These are phyloP conservation scores for Baorangia bicolor DNA, from an alignment of 768 basidiomycete species.

Conservation along the genomic window DNA sequence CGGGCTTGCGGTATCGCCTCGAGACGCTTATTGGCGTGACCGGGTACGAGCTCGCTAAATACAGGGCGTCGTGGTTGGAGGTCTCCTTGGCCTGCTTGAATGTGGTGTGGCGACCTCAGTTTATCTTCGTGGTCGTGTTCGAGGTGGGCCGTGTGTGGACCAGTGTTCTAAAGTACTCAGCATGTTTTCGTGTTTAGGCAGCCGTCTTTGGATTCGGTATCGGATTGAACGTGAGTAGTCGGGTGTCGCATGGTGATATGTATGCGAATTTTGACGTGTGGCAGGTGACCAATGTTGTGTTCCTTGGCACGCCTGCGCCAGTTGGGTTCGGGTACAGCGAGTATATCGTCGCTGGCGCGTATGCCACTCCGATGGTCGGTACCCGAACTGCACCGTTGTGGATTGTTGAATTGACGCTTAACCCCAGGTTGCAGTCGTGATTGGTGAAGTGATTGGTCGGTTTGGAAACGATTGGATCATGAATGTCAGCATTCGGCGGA, in stretches of 20 bases:
- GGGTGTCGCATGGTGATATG: not conserved
- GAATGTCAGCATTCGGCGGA: slow-evolving; percentile 40
- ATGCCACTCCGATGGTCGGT: slow-evolving; percentile 45
- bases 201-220: slow-evolving; percentile 50
- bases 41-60: slow-evolving; percentile 44
- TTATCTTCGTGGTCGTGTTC: slow-evolving; percentile 39
- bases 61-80: slow-evolving; percentile 42
- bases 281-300: slow-evolving; percentile 55
- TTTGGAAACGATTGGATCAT: slow-evolving; percentile 53
- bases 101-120: slow-evolving; percentile 51
- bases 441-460: slow-evolving; percentile 52
- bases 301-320: slow-evolving; percentile 46
- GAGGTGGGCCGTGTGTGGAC: slow-evolving; percentile 29
- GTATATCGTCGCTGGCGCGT: slow-evolving; percentile 41
- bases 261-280: not conserved
- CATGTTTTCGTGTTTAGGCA: slow-evolving; percentile 24
- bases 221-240: slow-evolving; percentile 40
- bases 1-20: slow-evolving; percentile 41
- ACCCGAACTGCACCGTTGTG: not conserved
- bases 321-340: slow-evolving; percentile 47
- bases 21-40: slow-evolving; percentile 51
- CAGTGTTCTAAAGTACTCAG: not conserved
- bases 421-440: slow-evolving; percentile 43
- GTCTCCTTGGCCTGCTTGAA: slow-evolving; percentile 34
- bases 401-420: not conserved